Evolutionary conservation across 108 stramenopile species (phyloP), one percentile per base, ranked within the genome.

Genomic region (Skeletonema potamos): DNA sequence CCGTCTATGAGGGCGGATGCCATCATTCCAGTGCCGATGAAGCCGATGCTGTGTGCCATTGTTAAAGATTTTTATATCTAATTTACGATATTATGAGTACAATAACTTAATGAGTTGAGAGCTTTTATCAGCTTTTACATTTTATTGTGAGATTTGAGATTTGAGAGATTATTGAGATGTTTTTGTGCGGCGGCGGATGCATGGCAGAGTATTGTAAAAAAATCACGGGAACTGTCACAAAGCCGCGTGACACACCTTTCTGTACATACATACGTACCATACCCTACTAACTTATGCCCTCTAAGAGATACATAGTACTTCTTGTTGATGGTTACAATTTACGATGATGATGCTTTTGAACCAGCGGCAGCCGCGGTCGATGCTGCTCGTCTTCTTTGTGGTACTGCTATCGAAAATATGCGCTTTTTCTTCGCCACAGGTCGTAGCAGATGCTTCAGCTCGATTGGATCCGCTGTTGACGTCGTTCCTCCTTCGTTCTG

Each of bases 11-110:
- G 63, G 44, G 88, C 88, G 15, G 87, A 82, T 51, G 92, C 92
- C 92, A 93, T 93, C 86, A 88, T 91, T n/a, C 92, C 88, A 17
- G 82, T 72, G n/a, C 92, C 92, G 43, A 91, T 81, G 68, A 91
- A 93, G 60, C 92, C 92, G n/a, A 89, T 81, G 22, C 75, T 81
- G 27, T 83, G 41, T 10, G 55, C 24, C 77, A 79, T 79, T 28
- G 48, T 72, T 27, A 4, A 17, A 18, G 67, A 5, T 41, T 18
- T n/a, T n/a, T n/a, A n/a, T n/a, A n/a, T n/a, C n/a, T n/a, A n/a
- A n/a, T n/a, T n/a, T n/a, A n/a, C n/a, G n/a, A n/a, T n/a, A n/a
- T n/a, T n/a, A n/a, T n/a, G n/a, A n/a, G n/a, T n/a, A n/a, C n/a
- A n/a, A n/a, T n/a, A n/a, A n/a, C n/a, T n/a, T n/a, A n/a, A n/a